Base-by-base conservation (phyloP, 2,329 filamentous ascomycete genomes). In the Pseudocercospora fuligena region DNA sequence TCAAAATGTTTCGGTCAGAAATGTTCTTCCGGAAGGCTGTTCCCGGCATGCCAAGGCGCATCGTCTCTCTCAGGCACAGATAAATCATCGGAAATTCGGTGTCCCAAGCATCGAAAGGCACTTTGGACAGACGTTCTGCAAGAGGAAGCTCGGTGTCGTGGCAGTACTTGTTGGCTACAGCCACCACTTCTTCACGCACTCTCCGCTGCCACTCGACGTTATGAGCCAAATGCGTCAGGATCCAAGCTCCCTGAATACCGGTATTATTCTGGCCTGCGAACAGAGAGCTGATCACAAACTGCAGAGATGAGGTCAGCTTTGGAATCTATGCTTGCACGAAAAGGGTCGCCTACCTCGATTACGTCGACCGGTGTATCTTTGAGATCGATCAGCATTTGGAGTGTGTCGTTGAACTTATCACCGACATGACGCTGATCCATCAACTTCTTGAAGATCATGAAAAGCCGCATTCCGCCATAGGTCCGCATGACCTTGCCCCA, bases 261-360 rank as follows among this genome's bases (percentile, higher is more conserved):
- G 78, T 84, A 75, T 88, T 88, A 19, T 87, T 70, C 43, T 85
- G 77, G 19, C 86, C 86, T 1, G 86, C 85, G 71, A 86, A 87
- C 3, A 88, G 76, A 0, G 84, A 78, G 12, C 82, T 81, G 21
- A 87, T 77, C 36, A 86, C 78, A 74, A 87, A 86, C 78, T 83
- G 66, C 8, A 68, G 16, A 54, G 71, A 70, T 19, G 69, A 43
- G 14, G 61, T 67, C 12, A 54, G 51, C 25, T 40, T 40, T 9
- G 36, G 16, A n/a, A 16, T 4, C n/a, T 3, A 21, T 40, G 36
- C 21, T 16, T 36, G 16, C 4, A 27, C 11, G n/a, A 16, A 46
- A 12, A 16, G 5, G 31, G 31, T 2, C 19, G 16, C 14, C 36
- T 54, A 54, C 36, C 25, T 60, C 58, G 23, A 60, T 70, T 16